A percentile compares a stretch with the other conserved stretches of the same genome.
phyloP scores from a whole-genome alignment of 371 early-diverging fungal genomes.

The Mortierella polycephala region DNA sequence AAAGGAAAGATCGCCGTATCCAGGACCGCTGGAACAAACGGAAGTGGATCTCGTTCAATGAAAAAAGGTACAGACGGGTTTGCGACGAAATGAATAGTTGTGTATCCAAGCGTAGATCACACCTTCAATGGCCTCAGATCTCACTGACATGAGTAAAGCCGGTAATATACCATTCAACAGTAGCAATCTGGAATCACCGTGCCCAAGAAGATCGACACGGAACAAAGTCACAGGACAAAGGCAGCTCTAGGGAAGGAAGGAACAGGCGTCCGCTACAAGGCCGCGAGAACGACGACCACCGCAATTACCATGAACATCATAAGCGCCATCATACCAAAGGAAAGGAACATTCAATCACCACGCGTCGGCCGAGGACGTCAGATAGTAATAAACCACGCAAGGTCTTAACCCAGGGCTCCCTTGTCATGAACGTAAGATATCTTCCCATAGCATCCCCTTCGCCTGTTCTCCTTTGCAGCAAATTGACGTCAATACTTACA shows the following conservation, averaged over 20 bases:
- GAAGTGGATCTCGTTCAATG: background rate
- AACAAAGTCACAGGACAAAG: slow-evolving; percentile 6
- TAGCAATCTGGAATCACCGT: background rate
- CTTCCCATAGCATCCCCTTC: background rate
- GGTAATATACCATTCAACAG: background rate
- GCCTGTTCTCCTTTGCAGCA: background rate
- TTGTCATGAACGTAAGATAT: slow-evolving; percentile 43
- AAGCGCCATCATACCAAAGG: background rate
- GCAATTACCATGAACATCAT: background rate
- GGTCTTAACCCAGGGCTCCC: slow-evolving; percentile 37
- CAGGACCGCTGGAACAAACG: background rate
- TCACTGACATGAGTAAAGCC: slow-evolving; percentile 40
- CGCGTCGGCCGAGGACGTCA: slow-evolving; percentile 3
- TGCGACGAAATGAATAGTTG: no score
- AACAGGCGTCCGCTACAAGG: background rate
- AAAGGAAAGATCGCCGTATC: background rate
- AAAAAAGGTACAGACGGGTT: slow-evolving; percentile 9
- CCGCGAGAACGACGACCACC: background rate
- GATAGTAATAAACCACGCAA: slow-evolving; percentile 50
- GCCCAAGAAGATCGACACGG: slow-evolving; percentile 24
- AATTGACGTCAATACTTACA: background rate
- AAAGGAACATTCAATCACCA: background rate
- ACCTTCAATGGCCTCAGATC: background rate
- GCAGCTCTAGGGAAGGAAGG: background rate
- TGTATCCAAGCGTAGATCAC: no score